Evolutionary conservation across 805 yeast genomes (phyloP).

Genomic region (Starmerella davenportii): DNA sequence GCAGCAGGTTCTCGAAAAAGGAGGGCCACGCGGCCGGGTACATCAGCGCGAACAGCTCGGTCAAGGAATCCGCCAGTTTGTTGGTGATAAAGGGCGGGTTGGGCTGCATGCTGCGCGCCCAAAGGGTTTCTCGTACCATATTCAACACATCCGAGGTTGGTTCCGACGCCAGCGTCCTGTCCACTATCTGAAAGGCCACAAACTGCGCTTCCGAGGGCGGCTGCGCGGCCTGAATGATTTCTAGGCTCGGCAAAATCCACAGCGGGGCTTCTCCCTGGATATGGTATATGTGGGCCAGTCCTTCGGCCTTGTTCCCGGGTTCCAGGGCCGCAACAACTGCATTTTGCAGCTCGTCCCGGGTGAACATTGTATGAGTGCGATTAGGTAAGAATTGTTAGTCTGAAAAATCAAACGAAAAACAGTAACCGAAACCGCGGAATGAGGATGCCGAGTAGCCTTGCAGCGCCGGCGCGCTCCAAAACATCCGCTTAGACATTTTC

Average conservation of each 20-base stretch:
- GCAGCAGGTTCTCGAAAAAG: slow-evolving; percentile 32
- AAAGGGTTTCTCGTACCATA: slow-evolving; percentile 31
- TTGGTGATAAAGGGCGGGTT: slow-evolving; percentile 22
- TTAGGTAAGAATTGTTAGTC: background rate
- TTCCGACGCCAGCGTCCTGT: slow-evolving; percentile 30
- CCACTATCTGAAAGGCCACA: slow-evolving; percentile 49
- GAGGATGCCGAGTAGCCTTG: too few relatives aligned
- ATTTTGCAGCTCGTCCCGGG: slow-evolving; percentile 49
- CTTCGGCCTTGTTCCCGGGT: slow-evolving; percentile 43
- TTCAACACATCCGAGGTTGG: slow-evolving; percentile 28
- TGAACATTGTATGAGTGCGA: background rate
- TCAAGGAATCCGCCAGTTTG: slow-evolving; percentile 39
- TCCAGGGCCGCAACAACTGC: slow-evolving; percentile 73
- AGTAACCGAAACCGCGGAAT: too few relatives aligned
- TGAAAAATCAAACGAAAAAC: too few relatives aligned
- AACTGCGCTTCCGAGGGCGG: slow-evolving; percentile 39
- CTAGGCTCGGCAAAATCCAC: slow-evolving; percentile 33
- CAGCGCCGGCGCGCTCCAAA: too few relatives aligned
- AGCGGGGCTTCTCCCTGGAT: slow-evolving; percentile 27
- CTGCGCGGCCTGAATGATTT: slow-evolving; percentile 24
- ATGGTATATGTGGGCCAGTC: slow-evolving; percentile 29
- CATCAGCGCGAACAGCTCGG: slow-evolving; percentile 32
- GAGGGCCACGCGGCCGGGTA: slow-evolving; percentile 34
- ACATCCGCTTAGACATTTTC: too few relatives aligned
- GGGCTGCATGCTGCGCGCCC: slow-evolving; percentile 26